Percentiles rank a stretch among this genome's conserved stretches.
Conservation (phyloP, 129 eudicot genomes). For the Cynara cardunculus region DNA sequence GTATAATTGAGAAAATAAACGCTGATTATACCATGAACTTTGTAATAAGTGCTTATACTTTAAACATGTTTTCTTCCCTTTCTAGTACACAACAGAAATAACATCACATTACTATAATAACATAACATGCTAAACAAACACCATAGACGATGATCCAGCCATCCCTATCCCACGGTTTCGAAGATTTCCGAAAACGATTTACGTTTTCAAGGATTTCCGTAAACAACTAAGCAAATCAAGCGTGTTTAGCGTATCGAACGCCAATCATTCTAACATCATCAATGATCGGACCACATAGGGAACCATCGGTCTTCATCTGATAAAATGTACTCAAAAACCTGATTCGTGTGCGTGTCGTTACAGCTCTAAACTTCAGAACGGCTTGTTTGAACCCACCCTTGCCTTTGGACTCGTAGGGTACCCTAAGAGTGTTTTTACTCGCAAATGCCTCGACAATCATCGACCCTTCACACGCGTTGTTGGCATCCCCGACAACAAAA, state of each 20-base stretch:
- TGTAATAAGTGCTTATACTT: neutral
- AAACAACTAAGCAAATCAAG: conserved; percentile 20
- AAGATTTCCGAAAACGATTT: neutral
- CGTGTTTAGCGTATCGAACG: conserved; percentile 43
- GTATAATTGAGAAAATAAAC: neutral
- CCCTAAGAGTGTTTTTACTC: conserved; percentile 41
- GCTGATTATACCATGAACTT: neutral
- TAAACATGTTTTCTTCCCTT: neutral
- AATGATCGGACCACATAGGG: conserved; percentile 80
- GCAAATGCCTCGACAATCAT: conserved; percentile 83
- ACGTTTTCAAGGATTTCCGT: neutral
- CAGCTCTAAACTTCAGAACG: conserved; percentile 48
- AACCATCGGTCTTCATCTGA: conserved; percentile 76
- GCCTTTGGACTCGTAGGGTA: conserved; percentile 51
- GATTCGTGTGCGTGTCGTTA: conserved; percentile 43
- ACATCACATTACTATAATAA: conserved; percentile 28
- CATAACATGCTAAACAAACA: conserved; percentile 33
- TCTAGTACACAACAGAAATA: conserved; percentile 29
- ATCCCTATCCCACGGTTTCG: conserved; percentile 8
- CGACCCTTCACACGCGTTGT: conserved; percentile 64
- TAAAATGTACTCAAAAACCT: conserved; percentile 66
- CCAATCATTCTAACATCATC: conserved; percentile 69
- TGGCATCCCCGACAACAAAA: conserved; percentile 78
- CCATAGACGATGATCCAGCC: conserved; percentile 20
- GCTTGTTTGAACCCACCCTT: conserved; percentile 55